Evolutionary conservation across 2,329 filamentous ascomycete genomes (phyloP).

Genomic region (Arthrobotrys sinensis): DNA sequence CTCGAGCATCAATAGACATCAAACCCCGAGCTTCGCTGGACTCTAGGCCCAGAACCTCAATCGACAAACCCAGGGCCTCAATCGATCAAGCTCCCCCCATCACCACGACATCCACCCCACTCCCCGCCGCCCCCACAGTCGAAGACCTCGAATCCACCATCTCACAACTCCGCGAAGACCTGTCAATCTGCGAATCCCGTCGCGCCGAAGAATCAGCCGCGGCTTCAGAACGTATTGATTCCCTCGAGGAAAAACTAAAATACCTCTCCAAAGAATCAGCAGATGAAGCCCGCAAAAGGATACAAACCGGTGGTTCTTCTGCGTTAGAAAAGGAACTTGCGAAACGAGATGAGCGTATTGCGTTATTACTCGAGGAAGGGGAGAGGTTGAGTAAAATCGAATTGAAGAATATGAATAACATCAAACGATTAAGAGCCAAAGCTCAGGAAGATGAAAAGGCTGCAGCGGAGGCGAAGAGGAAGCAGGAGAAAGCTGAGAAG

Average conservation of each 20-base stretch:
- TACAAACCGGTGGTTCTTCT: slow-evolving; percentile 75
- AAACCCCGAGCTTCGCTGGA: slow-evolving; percentile 34
- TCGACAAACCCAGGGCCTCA: slow-evolving; percentile 28
- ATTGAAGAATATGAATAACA: slow-evolving; percentile 83
- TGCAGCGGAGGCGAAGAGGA: slow-evolving; percentile 74
- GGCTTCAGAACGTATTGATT: slow-evolving; percentile 91
- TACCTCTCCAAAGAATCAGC: slow-evolving; percentile 86
- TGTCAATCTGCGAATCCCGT: slow-evolving; percentile 72
- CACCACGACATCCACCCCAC: not conserved
- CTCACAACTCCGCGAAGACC: slow-evolving; percentile 70
- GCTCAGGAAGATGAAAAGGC: slow-evolving; percentile 78
- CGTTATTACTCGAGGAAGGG: slow-evolving; percentile 90
- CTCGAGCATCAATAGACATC: slow-evolving; percentile 23
- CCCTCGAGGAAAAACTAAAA: slow-evolving; percentile 89
- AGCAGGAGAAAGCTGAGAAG: slow-evolving; percentile 73
- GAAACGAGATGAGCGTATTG: slow-evolving; percentile 92
- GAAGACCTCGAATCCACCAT: slow-evolving; percentile 69
- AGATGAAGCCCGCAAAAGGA: slow-evolving; percentile 80
- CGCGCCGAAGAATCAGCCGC: slow-evolving; percentile 86
- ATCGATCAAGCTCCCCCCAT: not conserved
- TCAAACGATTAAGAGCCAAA: slow-evolving; percentile 83
- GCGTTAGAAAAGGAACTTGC: slow-evolving; percentile 83
- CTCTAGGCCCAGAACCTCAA: slow-evolving; percentile 31
- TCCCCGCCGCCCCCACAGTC: slow-evolving; percentile 11
- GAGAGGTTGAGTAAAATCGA: slow-evolving; percentile 89